Conservation (phyloP, 2,329 filamentous ascomycete species). For the Talaromyces funiculosus region DNA sequence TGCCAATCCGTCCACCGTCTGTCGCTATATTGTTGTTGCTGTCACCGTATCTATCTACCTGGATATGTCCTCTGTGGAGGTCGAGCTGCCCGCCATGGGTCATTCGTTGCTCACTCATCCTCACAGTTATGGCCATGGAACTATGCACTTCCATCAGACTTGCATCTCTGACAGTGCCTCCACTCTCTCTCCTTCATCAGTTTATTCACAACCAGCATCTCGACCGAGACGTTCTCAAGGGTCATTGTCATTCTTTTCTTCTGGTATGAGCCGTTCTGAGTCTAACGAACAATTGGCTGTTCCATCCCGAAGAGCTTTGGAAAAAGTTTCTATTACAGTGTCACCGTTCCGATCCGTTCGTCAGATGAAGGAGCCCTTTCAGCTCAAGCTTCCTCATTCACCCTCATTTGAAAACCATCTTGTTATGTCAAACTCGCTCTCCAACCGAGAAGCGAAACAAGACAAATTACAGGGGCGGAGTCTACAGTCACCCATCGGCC, state of each 20-base stretch:
- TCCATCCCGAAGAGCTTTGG: constrained; percentile 22
- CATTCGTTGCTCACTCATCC: constrained; percentile 16
- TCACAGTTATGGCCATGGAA: constrained; percentile 8
- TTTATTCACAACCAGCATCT: constrained; percentile 19
- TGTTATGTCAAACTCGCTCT: constrained; percentile 10
- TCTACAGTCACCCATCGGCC: constrained; percentile 19
- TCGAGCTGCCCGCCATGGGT: constrained; percentile 19
- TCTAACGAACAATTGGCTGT: constrained; percentile 25
- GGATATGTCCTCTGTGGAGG: constrained; percentile 30
- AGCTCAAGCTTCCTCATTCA: constrained; percentile 30
- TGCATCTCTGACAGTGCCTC: constrained; percentile 17
- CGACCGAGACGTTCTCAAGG: constrained; percentile 29
- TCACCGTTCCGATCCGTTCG: constrained; percentile 37
- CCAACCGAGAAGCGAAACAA: constrained; percentile 5
- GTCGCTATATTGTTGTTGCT: neutral
- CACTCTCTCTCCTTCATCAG: constrained; percentile 21
- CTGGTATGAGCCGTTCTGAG: constrained; percentile 27
- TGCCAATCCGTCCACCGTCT: neutral
- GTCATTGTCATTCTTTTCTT: constrained; percentile 31
- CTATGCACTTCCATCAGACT: constrained; percentile 11
- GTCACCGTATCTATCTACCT: too few species aligned
- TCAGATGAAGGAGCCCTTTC: constrained; percentile 37
- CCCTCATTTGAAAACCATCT: constrained; percentile 26
- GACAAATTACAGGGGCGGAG: constrained; percentile 18
- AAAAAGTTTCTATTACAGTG: constrained; percentile 23